Conservation (phyloP, 2,329 filamentous ascomycete genomes). For the Orbilia javanica region DNA sequence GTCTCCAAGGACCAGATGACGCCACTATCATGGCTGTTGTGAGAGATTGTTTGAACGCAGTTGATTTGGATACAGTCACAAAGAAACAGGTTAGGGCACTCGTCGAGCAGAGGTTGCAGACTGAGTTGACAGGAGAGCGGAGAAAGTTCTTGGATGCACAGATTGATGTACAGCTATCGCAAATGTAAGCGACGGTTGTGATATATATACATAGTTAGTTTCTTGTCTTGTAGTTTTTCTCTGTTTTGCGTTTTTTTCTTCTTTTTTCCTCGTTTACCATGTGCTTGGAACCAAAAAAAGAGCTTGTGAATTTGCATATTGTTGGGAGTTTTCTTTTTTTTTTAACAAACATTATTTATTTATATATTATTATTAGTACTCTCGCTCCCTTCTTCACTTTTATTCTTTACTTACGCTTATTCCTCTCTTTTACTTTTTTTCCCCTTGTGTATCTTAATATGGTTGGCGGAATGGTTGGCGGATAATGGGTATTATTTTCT, state of each 20-base stretch:
- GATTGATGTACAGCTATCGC: slow-evolving; percentile 93
- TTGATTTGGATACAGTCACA: slow-evolving; percentile 95
- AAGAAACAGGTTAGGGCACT: slow-evolving; percentile 96
- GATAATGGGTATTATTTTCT: slow-evolving; percentile 4
- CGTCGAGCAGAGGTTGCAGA: slow-evolving; percentile 92
- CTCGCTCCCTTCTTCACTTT: slow-evolving; percentile 4
- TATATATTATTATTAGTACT: slow-evolving; percentile 20
- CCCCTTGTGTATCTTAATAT: neutral
- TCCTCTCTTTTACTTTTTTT: slow-evolving; percentile 19
- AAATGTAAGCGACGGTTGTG: slow-evolving; percentile 74
- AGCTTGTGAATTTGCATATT: slow-evolving; percentile 37
- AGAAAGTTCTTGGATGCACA: slow-evolving; percentile 89
- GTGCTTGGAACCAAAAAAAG: neutral
- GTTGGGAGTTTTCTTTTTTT: slow-evolving; percentile 40
- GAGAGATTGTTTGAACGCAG: slow-evolving; percentile 82
- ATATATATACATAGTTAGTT: slow-evolving; percentile 22
- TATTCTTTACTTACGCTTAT: too few species aligned
- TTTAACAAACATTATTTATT: neutral
- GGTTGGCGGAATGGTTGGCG: neutral
- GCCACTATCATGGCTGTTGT: slow-evolving; percentile 85
- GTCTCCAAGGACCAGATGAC: slow-evolving; percentile 78
- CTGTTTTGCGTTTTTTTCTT: slow-evolving; percentile 10
- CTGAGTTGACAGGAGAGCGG: slow-evolving; percentile 86
- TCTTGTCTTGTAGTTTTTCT: neutral
- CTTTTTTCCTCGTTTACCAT: slow-evolving; percentile 6